A percentile compares a stretch with the other conserved stretches of the same genome.
Evolutionary conservation across 352 stramenopile species (phyloP).

Genomic region (Phytophthora constricta): DNA sequence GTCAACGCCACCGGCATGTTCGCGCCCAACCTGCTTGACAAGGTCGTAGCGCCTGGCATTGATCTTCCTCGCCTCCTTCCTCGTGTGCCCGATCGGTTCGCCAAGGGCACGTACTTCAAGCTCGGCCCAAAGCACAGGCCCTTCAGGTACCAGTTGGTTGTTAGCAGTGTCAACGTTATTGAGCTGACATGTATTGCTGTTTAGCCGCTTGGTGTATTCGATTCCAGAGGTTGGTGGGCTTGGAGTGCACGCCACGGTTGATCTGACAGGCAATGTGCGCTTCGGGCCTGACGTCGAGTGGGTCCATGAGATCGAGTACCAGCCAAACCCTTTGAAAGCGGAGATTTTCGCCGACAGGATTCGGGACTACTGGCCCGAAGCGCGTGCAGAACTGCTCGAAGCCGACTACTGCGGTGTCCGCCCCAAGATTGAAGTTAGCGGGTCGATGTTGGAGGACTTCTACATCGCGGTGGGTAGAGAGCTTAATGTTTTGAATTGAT

Average conservation of each 20-base stretch:
- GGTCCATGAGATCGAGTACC: slow-evolving; percentile 90
- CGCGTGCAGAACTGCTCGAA: slow-evolving; percentile 78
- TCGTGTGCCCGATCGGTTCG: slow-evolving; percentile 75
- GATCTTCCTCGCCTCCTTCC: slow-evolving; percentile 19
- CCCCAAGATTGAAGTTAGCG: slow-evolving; percentile 91
- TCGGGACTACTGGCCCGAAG: slow-evolving; percentile 93
- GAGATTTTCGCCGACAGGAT: slow-evolving; percentile 72
- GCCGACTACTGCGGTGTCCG: slow-evolving; percentile 97
- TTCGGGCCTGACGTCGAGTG: slow-evolving; percentile 98
- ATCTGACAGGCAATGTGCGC: slow-evolving; percentile 90
- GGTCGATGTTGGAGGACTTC: slow-evolving; percentile 88
- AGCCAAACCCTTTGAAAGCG: slow-evolving; percentile 70
- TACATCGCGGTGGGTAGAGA: slow-evolving; percentile 70
- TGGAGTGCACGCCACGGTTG: slow-evolving; percentile 96
- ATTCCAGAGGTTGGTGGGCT: slow-evolving; percentile 95
- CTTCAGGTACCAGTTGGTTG: slow-evolving; percentile 52
- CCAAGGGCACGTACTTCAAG: slow-evolving; percentile 98
- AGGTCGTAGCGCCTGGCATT: slow-evolving; percentile 26
- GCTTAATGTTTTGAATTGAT: background rate
- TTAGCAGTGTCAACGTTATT: background rate
- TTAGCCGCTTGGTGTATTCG: slow-evolving; percentile 94
- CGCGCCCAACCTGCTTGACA: slow-evolving; percentile 52
- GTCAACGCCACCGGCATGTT: slow-evolving; percentile 94
- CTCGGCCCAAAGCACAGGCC: slow-evolving; percentile 55
- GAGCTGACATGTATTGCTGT: background rate